phyloP scores from a whole-genome alignment of 306 rosid genomes.

The Dryas drummondii region DNA sequence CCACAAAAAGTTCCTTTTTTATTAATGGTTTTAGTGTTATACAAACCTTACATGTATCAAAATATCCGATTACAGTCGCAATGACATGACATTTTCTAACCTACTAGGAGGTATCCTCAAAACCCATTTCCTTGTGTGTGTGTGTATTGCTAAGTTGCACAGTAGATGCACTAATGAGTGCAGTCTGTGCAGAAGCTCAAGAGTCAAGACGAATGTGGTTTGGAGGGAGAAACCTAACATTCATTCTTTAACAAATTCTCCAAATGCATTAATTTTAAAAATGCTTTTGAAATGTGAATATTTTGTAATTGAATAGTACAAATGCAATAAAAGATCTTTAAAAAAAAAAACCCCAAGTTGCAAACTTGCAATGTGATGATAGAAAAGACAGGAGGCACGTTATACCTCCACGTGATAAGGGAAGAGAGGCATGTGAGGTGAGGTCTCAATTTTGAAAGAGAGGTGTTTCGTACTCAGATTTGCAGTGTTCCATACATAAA shows the following conservation, averaged over 20 bases:
- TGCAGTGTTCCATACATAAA: not conserved
- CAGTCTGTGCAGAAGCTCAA: too few species aligned
- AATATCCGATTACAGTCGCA: not conserved
- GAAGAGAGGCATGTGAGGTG: slow-evolving; percentile 16
- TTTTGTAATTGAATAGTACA: not conserved
- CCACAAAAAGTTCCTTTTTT: too few species aligned
- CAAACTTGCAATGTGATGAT: too few species aligned
- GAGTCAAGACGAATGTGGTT: too few species aligned
- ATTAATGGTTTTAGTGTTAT: too few species aligned
- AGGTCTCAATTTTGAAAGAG: not conserved
- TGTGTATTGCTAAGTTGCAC: too few species aligned
- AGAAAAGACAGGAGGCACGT: not conserved
- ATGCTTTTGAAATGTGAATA: not conserved
- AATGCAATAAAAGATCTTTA: not conserved
- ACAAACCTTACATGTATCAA: not conserved
- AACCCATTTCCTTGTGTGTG: too few species aligned
- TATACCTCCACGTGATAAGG: not conserved
- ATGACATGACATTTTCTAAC: not conserved
- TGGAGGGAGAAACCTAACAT: too few species aligned
- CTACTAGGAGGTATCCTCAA: too few species aligned
- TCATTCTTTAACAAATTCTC: not conserved
- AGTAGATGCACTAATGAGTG: too few species aligned
- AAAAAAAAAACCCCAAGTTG: too few species aligned
- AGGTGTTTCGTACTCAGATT: not conserved
- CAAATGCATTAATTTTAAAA: not conserved